A percentile compares a stretch with the other conserved stretches of the same genome.
Evolutionary conservation across 768 basidiomycete species (phyloP).

Genomic region (Calvatia gigantea): DNA sequence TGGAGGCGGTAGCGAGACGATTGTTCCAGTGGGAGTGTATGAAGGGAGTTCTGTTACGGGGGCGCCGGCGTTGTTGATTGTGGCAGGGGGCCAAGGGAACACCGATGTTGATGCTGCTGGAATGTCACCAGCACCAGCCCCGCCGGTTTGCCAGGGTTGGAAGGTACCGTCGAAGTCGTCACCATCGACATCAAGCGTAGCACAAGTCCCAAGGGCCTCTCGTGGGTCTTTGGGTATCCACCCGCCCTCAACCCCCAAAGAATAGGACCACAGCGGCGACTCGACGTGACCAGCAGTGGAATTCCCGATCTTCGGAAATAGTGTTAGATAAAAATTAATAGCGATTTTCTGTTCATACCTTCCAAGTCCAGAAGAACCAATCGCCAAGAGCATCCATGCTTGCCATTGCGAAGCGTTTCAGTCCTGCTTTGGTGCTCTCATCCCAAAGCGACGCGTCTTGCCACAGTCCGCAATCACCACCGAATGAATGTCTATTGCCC

Average conservation of each 20-base stretch:
- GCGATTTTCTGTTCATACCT: slow-evolving; percentile 25
- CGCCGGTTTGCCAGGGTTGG: slow-evolving; percentile 68
- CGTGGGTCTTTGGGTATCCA: slow-evolving; percentile 54
- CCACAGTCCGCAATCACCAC: slow-evolving; percentile 32
- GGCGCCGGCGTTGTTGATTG: slow-evolving; percentile 34
- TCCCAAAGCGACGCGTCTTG: slow-evolving; percentile 59
- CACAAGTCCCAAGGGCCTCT: slow-evolving; percentile 57
- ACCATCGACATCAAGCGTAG: slow-evolving; percentile 41
- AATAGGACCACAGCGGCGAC: slow-evolving; percentile 49
- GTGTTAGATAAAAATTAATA: neutral
- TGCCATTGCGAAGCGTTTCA: slow-evolving; percentile 57
- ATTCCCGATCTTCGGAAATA: slow-evolving; percentile 29
- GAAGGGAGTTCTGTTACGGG: slow-evolving; percentile 49
- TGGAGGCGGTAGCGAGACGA: slow-evolving; percentile 49
- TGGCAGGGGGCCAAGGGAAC: slow-evolving; percentile 61
- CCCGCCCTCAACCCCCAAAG: slow-evolving; percentile 35
- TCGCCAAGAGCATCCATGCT: slow-evolving; percentile 39
- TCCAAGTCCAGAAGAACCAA: slow-evolving; percentile 55
- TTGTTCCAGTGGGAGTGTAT: slow-evolving; percentile 67
- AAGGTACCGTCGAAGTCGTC: slow-evolving; percentile 42
- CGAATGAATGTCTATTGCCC: slow-evolving; percentile 19
- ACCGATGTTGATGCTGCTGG: slow-evolving; percentile 36
- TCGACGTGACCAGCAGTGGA: slow-evolving; percentile 34
- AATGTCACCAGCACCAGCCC: slow-evolving; percentile 48
- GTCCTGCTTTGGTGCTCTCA: slow-evolving; percentile 29